Percentiles rank a stretch among this genome's conserved stretches.
Conservation (phyloP, 2,329 filamentous ascomycete genomes). For the Claviceps pazoutovae region DNA sequence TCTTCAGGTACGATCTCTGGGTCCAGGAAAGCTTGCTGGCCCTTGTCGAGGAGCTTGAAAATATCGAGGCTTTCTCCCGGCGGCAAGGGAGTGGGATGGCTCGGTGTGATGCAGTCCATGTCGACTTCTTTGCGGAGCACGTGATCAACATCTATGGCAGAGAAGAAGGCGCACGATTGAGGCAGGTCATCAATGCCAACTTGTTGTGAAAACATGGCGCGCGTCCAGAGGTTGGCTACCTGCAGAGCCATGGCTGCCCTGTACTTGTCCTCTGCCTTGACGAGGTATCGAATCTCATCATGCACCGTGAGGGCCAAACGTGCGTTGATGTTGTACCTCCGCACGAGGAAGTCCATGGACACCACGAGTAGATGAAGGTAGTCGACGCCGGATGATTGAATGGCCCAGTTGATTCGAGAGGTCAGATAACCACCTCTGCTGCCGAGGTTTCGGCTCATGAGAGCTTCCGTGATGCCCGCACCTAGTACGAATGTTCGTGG, state of each 20-base stretch:
- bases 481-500: constrained; percentile 86
- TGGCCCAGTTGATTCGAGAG: constrained; percentile 96
- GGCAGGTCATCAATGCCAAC: constrained; percentile 92
- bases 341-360: constrained; percentile 82
- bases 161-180: constrained; percentile 90
- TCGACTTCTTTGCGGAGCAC: constrained; percentile 97
- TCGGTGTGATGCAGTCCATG: constrained; percentile 92
- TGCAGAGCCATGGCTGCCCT: constrained; percentile 84
- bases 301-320: constrained; percentile 89
- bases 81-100: constrained; percentile 62
- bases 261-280: constrained; percentile 75
- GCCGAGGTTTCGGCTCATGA: constrained; percentile 76
- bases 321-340: constrained; percentile 71
- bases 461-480: constrained; percentile 87
- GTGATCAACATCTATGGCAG: constrained; percentile 85
- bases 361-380: constrained; percentile 91
- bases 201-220: constrained; percentile 94
- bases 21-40: constrained; percentile 54
- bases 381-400: constrained; percentile 93
- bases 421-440: constrained; percentile 88
- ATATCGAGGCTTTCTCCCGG: constrained; percentile 85
- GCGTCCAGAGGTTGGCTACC: constrained; percentile 88
- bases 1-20: constrained; percentile 43
- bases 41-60: constrained; percentile 58
- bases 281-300: constrained; percentile 91